Evolutionary conservation across 768 basidiomycete genomes (phyloP).

Genomic region (Hemileccinum impolitum): DNA sequence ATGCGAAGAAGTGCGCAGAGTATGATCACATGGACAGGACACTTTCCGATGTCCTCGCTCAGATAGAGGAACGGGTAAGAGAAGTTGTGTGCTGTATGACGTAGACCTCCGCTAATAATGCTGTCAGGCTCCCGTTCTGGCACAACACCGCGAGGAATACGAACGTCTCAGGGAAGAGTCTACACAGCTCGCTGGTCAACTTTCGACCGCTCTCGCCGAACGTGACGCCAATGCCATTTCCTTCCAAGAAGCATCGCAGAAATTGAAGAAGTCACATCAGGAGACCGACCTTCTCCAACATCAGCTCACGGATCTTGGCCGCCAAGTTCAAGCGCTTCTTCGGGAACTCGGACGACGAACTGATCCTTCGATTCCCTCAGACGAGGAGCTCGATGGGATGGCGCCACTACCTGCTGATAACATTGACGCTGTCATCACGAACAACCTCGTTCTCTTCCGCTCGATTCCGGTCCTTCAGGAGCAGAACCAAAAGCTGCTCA

Average conservation of each 20-base stretch:
- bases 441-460: constrained; percentile 83
- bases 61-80: constrained; percentile 84
- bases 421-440: constrained; percentile 80
- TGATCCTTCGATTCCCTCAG: constrained; percentile 76
- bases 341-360: constrained; percentile 79
- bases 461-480: constrained; percentile 78
- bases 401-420: constrained; percentile 46
- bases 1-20: constrained; percentile 73
- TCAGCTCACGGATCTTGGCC: constrained; percentile 78
- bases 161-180: constrained; percentile 80
- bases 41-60: constrained; percentile 73
- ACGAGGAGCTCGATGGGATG: constrained; percentile 54
- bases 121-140: constrained; percentile 79
- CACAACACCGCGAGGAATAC: constrained; percentile 88
- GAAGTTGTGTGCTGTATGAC: neutral
- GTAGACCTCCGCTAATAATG: neutral
- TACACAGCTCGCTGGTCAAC: constrained; percentile 73
- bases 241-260: constrained; percentile 61
- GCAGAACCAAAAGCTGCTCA: constrained; percentile 87
- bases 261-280: constrained; percentile 50
- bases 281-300: constrained; percentile 70
- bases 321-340: constrained; percentile 77
- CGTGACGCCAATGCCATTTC: constrained; percentile 61
- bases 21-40: constrained; percentile 83
- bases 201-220: constrained; percentile 69